Evolutionary conservation across 2,329 filamentous ascomycete species (phyloP).

Genomic region (Didymella pinodella): DNA sequence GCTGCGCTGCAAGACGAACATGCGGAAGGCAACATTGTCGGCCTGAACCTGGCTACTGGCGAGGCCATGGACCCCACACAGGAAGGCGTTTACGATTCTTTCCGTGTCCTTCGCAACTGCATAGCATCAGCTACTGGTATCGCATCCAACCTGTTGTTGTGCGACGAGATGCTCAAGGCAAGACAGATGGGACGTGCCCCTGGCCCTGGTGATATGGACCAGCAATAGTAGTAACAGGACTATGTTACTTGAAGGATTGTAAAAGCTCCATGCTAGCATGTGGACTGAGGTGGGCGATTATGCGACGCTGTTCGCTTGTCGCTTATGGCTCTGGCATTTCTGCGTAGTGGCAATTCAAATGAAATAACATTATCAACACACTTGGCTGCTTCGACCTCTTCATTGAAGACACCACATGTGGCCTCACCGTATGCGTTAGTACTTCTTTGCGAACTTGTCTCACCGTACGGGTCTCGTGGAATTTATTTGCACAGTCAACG

Average conservation of each 20-base stretch:
- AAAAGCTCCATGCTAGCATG: neutral
- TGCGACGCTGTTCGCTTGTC: neutral
- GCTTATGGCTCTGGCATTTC: neutral
- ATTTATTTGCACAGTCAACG: neutral
- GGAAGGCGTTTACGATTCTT: slow-evolving; percentile 94
- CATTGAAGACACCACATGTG: neutral
- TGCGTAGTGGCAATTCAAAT: slow-evolving; percentile 7
- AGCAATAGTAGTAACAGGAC: slow-evolving; percentile 4
- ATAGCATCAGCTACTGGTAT: slow-evolving; percentile 94
- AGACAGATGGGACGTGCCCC: slow-evolving; percentile 77
- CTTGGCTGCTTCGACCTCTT: neutral
- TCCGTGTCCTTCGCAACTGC: slow-evolving; percentile 91
- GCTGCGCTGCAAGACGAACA: slow-evolving; percentile 87
- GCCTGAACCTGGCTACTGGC: slow-evolving; percentile 84
- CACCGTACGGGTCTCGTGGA: neutral
- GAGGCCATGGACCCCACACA: slow-evolving; percentile 95
- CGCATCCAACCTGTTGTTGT: slow-evolving; percentile 91
- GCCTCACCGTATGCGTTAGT: neutral
- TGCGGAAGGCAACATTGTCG: slow-evolving; percentile 82
- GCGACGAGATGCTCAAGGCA: slow-evolving; percentile 96
- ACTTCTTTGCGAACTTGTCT: neutral
- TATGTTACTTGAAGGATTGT: neutral
- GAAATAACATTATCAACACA: slow-evolving; percentile 1
- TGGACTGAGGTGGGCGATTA: neutral
- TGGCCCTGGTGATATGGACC: slow-evolving; percentile 20